These are phyloP conservation scores for Aspergillus sp. DNA, from an alignment of 2,329 filamentous ascomycete genomes.

Conservation along the genomic window DNA sequence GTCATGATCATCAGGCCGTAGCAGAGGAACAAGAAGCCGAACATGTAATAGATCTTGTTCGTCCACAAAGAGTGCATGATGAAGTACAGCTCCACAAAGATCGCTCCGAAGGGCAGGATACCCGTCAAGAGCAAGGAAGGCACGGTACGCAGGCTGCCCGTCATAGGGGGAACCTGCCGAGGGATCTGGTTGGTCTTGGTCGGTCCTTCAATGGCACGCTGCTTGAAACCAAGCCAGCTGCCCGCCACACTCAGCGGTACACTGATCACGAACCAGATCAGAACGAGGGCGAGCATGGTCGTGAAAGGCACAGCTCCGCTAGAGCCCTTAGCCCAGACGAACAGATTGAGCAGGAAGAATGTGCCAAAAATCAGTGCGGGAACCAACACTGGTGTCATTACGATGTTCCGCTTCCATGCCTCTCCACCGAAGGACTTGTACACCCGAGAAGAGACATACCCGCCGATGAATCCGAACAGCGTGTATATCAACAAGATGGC, in stretches of 20 bases:
- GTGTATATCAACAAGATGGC: conserved; percentile 94
- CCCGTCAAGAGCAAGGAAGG: conserved; percentile 91
- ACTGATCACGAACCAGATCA: conserved; percentile 96
- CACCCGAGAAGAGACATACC: conserved; percentile 82
- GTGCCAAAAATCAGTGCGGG: conserved; percentile 79
- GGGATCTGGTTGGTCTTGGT: conserved; percentile 98
- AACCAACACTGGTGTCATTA: conserved; percentile 78
- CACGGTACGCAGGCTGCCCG: conserved; percentile 78
- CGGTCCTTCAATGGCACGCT: conserved; percentile 67
- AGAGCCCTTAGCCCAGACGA: conserved; percentile 90
- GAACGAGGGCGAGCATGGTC: conserved; percentile 90
- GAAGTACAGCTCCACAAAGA: conserved; percentile 98
- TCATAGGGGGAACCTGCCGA: conserved; percentile 83
- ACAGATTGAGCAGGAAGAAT: conserved; percentile 94
- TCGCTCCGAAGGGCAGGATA: conserved; percentile 89
- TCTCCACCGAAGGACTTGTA: conserved; percentile 95
- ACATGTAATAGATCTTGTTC: conserved; percentile 99
- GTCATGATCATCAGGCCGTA: conserved; percentile 97
- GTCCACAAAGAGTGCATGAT: conserved; percentile 99
- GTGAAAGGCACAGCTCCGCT: conserved; percentile 94
- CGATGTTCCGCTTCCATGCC: conserved; percentile 91
- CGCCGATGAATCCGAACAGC: conserved; percentile 85
- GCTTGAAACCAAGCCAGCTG: conserved; percentile 89
- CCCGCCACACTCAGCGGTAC: conserved; percentile 86
- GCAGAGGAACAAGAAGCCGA: conserved; percentile 96